Evolutionary conservation across 352 stramenopile genomes (phyloP).

Genomic region (Pythium guiyangense): DNA sequence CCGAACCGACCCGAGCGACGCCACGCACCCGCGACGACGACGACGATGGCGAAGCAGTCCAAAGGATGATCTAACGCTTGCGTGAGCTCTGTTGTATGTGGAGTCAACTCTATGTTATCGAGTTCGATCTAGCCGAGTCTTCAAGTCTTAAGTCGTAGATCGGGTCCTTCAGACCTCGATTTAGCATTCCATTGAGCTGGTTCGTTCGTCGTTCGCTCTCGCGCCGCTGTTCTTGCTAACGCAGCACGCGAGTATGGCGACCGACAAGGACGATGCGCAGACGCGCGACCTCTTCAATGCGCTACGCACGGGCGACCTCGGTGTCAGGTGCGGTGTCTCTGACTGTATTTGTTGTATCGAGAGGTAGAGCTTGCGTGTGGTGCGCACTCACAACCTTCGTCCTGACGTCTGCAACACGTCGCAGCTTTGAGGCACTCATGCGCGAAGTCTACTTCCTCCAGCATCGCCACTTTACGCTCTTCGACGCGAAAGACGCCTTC

Average conservation of each 20-base stretch:
- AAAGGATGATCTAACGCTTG: slow-evolving; percentile 9
- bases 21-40: too few species aligned
- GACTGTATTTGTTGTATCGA: background rate
- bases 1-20: too few species aligned
- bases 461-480: slow-evolving; percentile 51
- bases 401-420: background rate
- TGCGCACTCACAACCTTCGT: background rate
- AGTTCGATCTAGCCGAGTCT: too few species aligned
- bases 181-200: too few species aligned
- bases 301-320: slow-evolving; percentile 42
- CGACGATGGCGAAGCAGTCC: slow-evolving; percentile 6
- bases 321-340: slow-evolving; percentile 26
- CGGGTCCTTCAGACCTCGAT: too few species aligned
- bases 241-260: slow-evolving; percentile 5
- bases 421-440: slow-evolving; percentile 37
- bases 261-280: slow-evolving; percentile 29
- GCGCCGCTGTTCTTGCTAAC: background rate
- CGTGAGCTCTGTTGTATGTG: too few species aligned
- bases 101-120: background rate
- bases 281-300: slow-evolving; percentile 46
- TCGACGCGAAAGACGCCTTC: slow-evolving; percentile 63
- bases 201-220: background rate
- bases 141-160: too few species aligned
- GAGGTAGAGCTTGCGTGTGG: background rate
- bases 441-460: slow-evolving; percentile 61